Conservation (phyloP, 2,329 filamentous ascomycete genomes). For the Fusarium begoniae region DNA sequence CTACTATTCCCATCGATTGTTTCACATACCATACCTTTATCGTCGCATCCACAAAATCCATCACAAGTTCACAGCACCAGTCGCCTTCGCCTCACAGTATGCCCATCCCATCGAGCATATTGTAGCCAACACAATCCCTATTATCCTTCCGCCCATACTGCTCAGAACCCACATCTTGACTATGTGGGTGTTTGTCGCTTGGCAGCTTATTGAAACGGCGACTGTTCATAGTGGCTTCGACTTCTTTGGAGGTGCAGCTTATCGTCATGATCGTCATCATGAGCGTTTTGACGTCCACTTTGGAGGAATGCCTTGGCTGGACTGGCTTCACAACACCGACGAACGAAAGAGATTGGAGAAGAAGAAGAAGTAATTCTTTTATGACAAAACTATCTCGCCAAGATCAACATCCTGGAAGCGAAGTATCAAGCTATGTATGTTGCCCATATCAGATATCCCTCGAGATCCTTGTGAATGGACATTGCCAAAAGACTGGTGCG, state of each 20-base stretch:
- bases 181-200: slow-evolving; percentile 59
- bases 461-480: not conserved
- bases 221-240: slow-evolving; percentile 68
- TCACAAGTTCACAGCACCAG: slow-evolving; percentile 64
- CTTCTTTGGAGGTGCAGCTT: slow-evolving; percentile 58
- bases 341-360: slow-evolving; percentile 9
- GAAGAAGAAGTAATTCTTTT: not conserved
- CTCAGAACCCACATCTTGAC: slow-evolving; percentile 61
- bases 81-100: slow-evolving; percentile 65
- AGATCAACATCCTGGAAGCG: not conserved
- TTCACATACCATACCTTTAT: slow-evolving; percentile 61
- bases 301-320: slow-evolving; percentile 61
- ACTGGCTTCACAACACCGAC: slow-evolving; percentile 64
- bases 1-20: slow-evolving; percentile 64
- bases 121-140: slow-evolving; percentile 61
- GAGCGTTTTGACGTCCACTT: slow-evolving; percentile 65
- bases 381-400: not conserved
- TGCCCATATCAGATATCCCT: not conserved
- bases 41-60: slow-evolving; percentile 63
- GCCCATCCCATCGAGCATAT: slow-evolving; percentile 67
- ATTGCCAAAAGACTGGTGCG: no score
- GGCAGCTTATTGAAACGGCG: slow-evolving; percentile 60
- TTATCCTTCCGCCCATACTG: slow-evolving; percentile 58
- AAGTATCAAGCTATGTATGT: not conserved
- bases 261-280: slow-evolving; percentile 66